Evolutionary conservation across 2,329 filamentous ascomycete species (phyloP), one percentile per base, ranked within the genome.

Genomic region (Fusarium oligoseptatum): DNA sequence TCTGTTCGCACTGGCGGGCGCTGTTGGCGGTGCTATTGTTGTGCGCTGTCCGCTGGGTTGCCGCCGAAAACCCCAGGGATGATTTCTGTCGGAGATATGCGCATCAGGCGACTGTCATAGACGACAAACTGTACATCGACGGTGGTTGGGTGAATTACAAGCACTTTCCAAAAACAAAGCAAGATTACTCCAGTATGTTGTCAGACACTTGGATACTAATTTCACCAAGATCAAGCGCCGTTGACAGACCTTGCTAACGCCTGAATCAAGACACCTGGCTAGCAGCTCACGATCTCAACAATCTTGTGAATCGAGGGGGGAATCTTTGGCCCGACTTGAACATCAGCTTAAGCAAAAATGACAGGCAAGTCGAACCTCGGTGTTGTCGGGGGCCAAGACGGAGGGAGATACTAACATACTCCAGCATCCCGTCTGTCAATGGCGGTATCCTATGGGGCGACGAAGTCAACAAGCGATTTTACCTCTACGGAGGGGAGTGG

Each of bases 31-130:
- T 60, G 7, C 29, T 56, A 12, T 32, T 60, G 56, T 41, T 34
- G 32, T 34, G 32, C 11, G 11, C 32, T 34, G 32, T 34, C 11
- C 32, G 32, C 11, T 34, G 32, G 32, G 32, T 34, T 29, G 11
- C 36, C 20, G 56, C 56, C 17, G 52, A 63, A 20, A 56, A 67
- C 37, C 68, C 68, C 6, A 57, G 41, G 12, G 45, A 67, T 12
- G 15, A 67, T 27, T 71, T 71, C 15, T 71, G 68, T 37, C 56
- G 65, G 22, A 64, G 68, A 58, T 71, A 39, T n/a, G 60, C 64
- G 12, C 68, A 71, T 34, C 68, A 71, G 41, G 39, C 68, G 7
- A 66, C 68, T 3, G 68, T 71, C 37, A 66, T 71, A 3, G 68
- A 68, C 41, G n/a, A 48, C 10, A 71, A 67, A 24, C 56, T 71